A percentile compares a stretch with the other conserved stretches of the same genome.
These are phyloP conservation scores for Pilatotrama ljubarskyi DNA, from an alignment of 768 basidiomycete genomes.

Conservation along the genomic window DNA sequence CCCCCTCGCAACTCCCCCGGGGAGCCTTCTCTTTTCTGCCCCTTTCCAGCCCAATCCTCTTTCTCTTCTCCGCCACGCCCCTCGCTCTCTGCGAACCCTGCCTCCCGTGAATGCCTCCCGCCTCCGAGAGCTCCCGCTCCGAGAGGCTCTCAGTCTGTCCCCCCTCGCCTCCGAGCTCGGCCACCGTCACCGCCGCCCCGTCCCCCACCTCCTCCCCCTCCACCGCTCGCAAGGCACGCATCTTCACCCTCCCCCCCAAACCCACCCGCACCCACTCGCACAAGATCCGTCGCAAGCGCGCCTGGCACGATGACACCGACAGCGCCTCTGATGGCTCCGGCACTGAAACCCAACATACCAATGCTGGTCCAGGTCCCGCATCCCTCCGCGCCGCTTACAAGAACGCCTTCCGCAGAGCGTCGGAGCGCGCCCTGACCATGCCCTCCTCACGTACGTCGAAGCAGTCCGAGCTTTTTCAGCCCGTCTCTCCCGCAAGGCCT, in stretches of 20 bases:
- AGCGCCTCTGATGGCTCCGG: slow-evolving; percentile 48
- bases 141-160: slow-evolving; percentile 37
- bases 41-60: slow-evolving; percentile 8
- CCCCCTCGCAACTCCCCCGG: slow-evolving; percentile 5
- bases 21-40: slow-evolving; percentile 12
- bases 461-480: slow-evolving; percentile 24
- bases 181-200: slow-evolving; percentile 40
- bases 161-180: slow-evolving; percentile 49
- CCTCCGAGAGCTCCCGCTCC: slow-evolving; percentile 26
- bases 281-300: slow-evolving; percentile 32
- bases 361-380: slow-evolving; percentile 21
- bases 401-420: slow-evolving; percentile 23
- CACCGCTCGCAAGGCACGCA: slow-evolving; percentile 29
- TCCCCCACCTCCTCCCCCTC: slow-evolving; percentile 37
- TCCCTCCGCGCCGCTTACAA: slow-evolving; percentile 29
- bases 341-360: slow-evolving; percentile 40
- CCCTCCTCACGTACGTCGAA: slow-evolving; percentile 33
- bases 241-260: slow-evolving; percentile 27
- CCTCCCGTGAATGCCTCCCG: slow-evolving; percentile 25
- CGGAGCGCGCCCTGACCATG: slow-evolving; percentile 36
- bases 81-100: not conserved
- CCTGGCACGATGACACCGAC: slow-evolving; percentile 22
- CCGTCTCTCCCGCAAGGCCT: slow-evolving; percentile 20
- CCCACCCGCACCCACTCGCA: slow-evolving; percentile 26
- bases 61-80: not conserved